phyloP scores from a whole-genome alignment of 1,284 basidiomycete species.

The Puccinia horiana region DNA sequence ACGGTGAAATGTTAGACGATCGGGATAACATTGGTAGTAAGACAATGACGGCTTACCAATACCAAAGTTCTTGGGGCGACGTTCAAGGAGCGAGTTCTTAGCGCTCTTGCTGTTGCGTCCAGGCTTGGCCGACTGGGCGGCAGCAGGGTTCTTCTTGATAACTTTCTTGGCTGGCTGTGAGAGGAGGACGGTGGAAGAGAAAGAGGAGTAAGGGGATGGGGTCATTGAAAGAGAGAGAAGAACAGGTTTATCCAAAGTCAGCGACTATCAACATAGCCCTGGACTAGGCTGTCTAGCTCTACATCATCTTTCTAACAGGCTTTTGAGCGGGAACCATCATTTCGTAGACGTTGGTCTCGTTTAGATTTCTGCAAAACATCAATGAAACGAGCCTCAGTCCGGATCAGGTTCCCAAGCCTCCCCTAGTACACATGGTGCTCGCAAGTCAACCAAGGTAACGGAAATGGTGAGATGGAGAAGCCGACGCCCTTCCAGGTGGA shows the following conservation, averaged over 20 bases:
- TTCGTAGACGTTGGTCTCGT: not conserved
- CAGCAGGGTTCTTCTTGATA: slow-evolving; percentile 40
- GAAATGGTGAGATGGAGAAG: not conserved
- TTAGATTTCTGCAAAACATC: not conserved
- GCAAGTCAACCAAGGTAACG: slow-evolving; percentile 14
- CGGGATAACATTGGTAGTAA: not conserved
- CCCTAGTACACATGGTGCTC: slow-evolving; percentile 10
- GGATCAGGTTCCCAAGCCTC: slow-evolving; percentile 21
- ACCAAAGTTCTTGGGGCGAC: slow-evolving; percentile 86
- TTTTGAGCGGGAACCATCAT: not conserved
- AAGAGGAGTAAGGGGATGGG: slow-evolving; percentile 1
- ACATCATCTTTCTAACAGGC: slow-evolving; percentile 27
- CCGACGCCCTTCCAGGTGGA: not conserved
- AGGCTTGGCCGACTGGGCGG: slow-evolving; percentile 28
- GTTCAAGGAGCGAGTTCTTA: slow-evolving; percentile 96
- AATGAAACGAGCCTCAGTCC: not conserved
- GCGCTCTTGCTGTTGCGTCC: slow-evolving; percentile 62
- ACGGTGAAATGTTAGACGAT: not conserved
- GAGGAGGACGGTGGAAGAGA: slow-evolving; percentile 52
- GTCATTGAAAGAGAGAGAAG: slow-evolving; percentile 47
- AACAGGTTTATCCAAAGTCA: slow-evolving; percentile 23
- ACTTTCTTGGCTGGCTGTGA: slow-evolving; percentile 57
- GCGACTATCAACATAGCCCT: slow-evolving; percentile 16
- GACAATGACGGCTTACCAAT: slow-evolving; percentile 69
- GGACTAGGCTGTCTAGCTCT: slow-evolving; percentile 17